phyloP scores from a whole-genome alignment of 2,329 filamentous ascomycete species.

The Arthrobotrys iridis region DNA sequence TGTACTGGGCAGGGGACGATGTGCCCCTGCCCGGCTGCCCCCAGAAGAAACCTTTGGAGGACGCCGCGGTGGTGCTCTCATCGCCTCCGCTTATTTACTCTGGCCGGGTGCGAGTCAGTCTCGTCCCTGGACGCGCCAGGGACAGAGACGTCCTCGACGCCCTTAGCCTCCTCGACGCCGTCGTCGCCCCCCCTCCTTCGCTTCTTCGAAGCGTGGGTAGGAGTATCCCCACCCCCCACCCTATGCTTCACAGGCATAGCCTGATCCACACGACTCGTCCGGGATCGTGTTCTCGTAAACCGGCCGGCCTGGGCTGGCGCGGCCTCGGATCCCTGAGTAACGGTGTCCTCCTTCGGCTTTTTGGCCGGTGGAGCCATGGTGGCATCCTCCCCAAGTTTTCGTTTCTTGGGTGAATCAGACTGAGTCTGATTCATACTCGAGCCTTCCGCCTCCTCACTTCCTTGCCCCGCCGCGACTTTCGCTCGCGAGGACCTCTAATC shows the following conservation, averaged over 20 bases:
- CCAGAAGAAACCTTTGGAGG: neutral
- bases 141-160: neutral
- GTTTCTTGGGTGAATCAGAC: neutral
- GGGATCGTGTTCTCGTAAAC: neutral
- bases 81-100: neutral
- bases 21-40: neutral
- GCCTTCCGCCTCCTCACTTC: neutral
- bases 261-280: neutral
- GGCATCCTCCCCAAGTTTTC: neutral
- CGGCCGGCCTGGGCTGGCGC: neutral
- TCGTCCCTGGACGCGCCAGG: no score
- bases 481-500: conserved; percentile 34
- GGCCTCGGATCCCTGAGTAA: neutral
- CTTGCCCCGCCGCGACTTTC: neutral
- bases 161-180: neutral
- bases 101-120: no score
- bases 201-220: conserved; percentile 6
- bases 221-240: neutral
- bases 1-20: neutral
- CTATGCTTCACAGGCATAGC: neutral
- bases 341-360: conserved; percentile 8
- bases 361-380: neutral
- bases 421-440: neutral
- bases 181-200: conserved; percentile 1
- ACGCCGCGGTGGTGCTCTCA: neutral